Conservation (phyloP, 805 yeast genomes). For the Ogataea paradorogensis region DNA sequence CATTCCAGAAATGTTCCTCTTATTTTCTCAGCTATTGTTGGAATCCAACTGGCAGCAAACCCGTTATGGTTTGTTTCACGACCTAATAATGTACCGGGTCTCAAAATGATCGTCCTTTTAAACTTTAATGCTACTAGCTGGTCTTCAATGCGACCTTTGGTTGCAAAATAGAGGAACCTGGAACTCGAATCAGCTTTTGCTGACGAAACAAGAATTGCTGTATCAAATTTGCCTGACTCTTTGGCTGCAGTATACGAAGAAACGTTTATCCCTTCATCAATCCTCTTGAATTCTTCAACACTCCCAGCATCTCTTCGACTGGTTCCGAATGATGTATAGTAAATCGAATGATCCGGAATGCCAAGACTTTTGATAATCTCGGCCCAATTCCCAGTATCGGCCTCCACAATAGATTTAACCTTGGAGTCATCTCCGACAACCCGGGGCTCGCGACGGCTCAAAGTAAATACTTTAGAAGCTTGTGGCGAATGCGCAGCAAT, state of each 20-base stretch:
- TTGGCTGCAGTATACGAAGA: slow-evolving; percentile 72
- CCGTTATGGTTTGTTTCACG: neutral
- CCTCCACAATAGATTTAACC: slow-evolving; percentile 38
- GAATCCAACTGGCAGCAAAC: neutral
- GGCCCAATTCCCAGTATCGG: slow-evolving; percentile 52
- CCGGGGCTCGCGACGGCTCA: slow-evolving; percentile 48
- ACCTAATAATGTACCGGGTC: slow-evolving; percentile 77
- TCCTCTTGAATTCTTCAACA: slow-evolving; percentile 60
- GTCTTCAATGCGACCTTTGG: slow-evolving; percentile 77
- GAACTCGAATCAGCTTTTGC: slow-evolving; percentile 61
- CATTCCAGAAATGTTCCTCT: slow-evolving; percentile 31
- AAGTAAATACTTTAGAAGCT: slow-evolving; percentile 42
- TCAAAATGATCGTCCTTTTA: slow-evolving; percentile 67
- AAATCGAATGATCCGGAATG: slow-evolving; percentile 36
- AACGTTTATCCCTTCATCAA: slow-evolving; percentile 73
- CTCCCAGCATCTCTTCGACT: slow-evolving; percentile 73
- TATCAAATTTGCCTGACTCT: slow-evolving; percentile 56
- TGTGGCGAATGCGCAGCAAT: slow-evolving; percentile 37
- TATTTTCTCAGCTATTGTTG: slow-evolving; percentile 28
- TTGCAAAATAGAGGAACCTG: slow-evolving; percentile 53
- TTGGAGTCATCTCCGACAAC: slow-evolving; percentile 16
- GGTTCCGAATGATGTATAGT: slow-evolving; percentile 73
- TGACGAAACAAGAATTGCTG: slow-evolving; percentile 66
- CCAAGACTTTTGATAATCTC: slow-evolving; percentile 32
- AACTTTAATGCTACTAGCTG: slow-evolving; percentile 61